Percentiles rank a stretch among this genome's conserved stretches.
phyloP scores from a whole-genome alignment of 2,329 filamentous ascomycete genomes.

The Apiospora phragmitis region DNA sequence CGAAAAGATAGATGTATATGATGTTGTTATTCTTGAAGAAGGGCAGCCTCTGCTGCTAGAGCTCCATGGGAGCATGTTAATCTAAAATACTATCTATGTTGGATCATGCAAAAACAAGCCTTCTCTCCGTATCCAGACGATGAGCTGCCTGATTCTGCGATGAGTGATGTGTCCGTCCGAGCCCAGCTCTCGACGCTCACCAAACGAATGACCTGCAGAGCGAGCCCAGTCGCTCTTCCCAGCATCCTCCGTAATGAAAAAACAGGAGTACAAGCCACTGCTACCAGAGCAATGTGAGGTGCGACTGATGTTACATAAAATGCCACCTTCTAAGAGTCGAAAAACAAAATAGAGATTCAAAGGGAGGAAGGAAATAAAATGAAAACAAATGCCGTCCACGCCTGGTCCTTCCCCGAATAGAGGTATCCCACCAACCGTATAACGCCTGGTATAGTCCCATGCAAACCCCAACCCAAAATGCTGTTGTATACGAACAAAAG shows the following conservation, averaged over 20 bases:
- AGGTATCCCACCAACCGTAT: constrained; percentile 21
- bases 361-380: constrained; percentile 16
- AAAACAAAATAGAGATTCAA: constrained; percentile 12
- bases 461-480: constrained; percentile 11
- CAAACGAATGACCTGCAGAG: constrained; percentile 15
- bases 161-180: constrained; percentile 7
- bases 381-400: constrained; percentile 17
- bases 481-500: neutral
- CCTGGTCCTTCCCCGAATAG: constrained; percentile 9
- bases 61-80: neutral
- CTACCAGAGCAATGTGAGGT: constrained; percentile 23
- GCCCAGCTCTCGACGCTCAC: neutral
- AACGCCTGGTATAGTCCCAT: constrained; percentile 36
- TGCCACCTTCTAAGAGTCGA: constrained; percentile 7
- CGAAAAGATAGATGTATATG: neutral
- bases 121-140: constrained; percentile 21
- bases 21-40: neutral
- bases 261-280: constrained; percentile 20
- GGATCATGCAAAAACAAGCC: constrained; percentile 3
- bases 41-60: neutral
- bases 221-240: constrained; percentile 20
- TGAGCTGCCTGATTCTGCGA: constrained; percentile 11
- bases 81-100: constrained; percentile 15
- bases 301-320: constrained; percentile 19
- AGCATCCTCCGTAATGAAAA: constrained; percentile 16